phyloP scores from a whole-genome alignment of 2,329 filamentous ascomycete genomes.

The Monilinia fructicola region DNA sequence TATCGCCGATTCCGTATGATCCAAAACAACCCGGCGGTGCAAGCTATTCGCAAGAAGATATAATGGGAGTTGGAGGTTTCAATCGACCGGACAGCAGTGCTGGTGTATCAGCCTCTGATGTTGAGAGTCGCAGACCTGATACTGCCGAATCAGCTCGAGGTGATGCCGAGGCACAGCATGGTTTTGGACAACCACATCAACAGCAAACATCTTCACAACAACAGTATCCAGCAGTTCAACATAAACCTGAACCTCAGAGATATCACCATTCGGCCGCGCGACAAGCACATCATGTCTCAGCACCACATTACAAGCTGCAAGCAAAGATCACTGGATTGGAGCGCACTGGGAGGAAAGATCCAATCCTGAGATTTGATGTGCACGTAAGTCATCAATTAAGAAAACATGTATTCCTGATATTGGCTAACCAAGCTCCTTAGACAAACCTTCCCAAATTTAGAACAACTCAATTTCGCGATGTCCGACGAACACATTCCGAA shows the following conservation, averaged over 20 bases:
- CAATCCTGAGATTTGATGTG: constrained; percentile 91
- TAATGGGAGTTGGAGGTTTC: constrained; percentile 31
- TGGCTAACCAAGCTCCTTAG: constrained; percentile 48
- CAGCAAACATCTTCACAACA: constrained; percentile 29
- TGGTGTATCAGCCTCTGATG: constrained; percentile 35
- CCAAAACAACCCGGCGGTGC: constrained; percentile 28
- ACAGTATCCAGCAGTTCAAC: constrained; percentile 40
- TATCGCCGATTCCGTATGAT: constrained; percentile 37
- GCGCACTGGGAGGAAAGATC: constrained; percentile 91
- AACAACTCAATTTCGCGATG: constrained; percentile 97
- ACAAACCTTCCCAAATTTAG: constrained; percentile 98
- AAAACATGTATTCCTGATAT: background rate
- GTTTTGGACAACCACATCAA: constrained; percentile 39
- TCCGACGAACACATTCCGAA: constrained; percentile 91
- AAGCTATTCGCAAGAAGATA: constrained; percentile 37
- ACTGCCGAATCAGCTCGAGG: constrained; percentile 36
- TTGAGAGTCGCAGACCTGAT: constrained; percentile 36
- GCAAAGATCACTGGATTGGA: constrained; percentile 94
- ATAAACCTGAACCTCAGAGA: constrained; percentile 40
- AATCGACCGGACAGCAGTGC: constrained; percentile 35
- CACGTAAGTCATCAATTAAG: constrained; percentile 63
- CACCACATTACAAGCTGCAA: constrained; percentile 79
- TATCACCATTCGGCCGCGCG: constrained; percentile 37
- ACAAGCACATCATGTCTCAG: constrained; percentile 45
- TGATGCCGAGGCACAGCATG: constrained; percentile 39